Evolutionary conservation across 139 green algal genomes (phyloP).

Genomic region (Nannochloris sp.): DNA sequence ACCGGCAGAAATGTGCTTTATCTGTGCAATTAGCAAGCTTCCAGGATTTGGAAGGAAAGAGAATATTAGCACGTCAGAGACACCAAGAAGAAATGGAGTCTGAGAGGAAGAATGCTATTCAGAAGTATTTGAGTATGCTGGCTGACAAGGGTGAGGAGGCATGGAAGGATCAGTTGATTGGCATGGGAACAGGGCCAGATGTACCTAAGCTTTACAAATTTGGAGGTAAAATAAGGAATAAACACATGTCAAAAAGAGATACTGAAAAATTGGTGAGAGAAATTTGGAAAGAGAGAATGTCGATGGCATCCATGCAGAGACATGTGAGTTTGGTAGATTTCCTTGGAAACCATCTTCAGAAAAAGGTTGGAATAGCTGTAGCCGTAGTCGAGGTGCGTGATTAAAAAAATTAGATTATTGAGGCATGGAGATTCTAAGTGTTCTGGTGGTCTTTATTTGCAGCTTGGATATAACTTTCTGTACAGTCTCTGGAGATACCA

Average conservation of each 20-base stretch:
- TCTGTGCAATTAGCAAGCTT: not conserved
- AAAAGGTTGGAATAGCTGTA: slow-evolving; percentile 30
- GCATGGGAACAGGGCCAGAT: slow-evolving; percentile 30
- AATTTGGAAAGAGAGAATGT: slow-evolving; percentile 36
- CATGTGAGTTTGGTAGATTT: slow-evolving; percentile 37
- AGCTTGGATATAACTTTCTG: slow-evolving; percentile 53
- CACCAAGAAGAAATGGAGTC: slow-evolving; percentile 13
- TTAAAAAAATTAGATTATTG: slow-evolving; percentile 6
- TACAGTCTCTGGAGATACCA: slow-evolving; percentile 42
- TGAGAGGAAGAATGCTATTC: slow-evolving; percentile 25
- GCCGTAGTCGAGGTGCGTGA: slow-evolving; percentile 33
- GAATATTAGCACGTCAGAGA: slow-evolving; percentile 4
- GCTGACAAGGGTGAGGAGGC: slow-evolving; percentile 24
- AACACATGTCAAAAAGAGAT: slow-evolving; percentile 41
- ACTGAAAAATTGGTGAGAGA: slow-evolving; percentile 55
- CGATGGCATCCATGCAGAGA: slow-evolving; percentile 12
- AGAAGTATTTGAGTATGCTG: slow-evolving; percentile 38
- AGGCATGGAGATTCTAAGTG: not conserved
- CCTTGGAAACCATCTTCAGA: slow-evolving; percentile 38
- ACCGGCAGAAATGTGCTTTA: not conserved
- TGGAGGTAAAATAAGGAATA: slow-evolving; percentile 40
- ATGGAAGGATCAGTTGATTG: slow-evolving; percentile 27
- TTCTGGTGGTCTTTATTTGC: not conserved
- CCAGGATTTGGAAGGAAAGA: slow-evolving; percentile 1
- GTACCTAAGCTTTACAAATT: slow-evolving; percentile 36